A percentile compares a stretch with the other conserved stretches of the same genome.
phyloP scores from a whole-genome alignment of 352 stramenopile species.

The Phytophthora melonis region DNA sequence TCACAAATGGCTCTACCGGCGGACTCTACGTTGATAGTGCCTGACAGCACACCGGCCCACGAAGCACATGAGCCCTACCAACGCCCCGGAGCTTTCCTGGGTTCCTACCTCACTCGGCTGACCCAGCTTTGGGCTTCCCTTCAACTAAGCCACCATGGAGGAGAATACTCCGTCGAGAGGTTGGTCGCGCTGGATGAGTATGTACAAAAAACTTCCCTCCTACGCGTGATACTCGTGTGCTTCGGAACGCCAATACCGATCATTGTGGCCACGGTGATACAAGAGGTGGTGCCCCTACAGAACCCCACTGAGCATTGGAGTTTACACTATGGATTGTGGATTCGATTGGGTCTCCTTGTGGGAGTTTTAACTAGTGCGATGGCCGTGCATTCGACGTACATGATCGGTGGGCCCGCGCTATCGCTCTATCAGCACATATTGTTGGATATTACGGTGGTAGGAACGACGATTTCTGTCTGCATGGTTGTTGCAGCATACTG shows the following conservation, averaged over 20 bases:
- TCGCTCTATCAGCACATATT: neutral
- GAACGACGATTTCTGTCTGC: neutral
- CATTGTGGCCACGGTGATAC: neutral
- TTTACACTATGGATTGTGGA: conserved; percentile 19
- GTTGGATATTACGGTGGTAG: neutral
- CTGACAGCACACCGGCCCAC: neutral
- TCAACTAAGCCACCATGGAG: conserved; percentile 27
- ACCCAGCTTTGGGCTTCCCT: conserved; percentile 3
- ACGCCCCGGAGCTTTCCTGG: neutral
- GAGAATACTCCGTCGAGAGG: conserved; percentile 43
- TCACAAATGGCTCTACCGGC: too few relatives aligned
- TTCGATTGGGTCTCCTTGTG: conserved; percentile 8
- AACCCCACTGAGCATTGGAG: conserved; percentile 1
- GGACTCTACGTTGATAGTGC: neutral
- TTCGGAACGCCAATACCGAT: conserved; percentile 13
- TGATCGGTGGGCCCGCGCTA: conserved; percentile 1
- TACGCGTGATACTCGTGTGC: conserved; percentile 4
- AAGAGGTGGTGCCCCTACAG: conserved; percentile 20
- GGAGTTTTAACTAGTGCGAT: conserved; percentile 7
- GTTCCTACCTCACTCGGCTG: neutral
- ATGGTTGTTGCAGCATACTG: conserved; percentile 3
- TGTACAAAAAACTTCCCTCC: conserved; percentile 4
- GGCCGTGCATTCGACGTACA: neutral
- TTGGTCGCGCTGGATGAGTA: conserved; percentile 38
- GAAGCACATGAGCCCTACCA: too few relatives aligned